Base-by-base conservation (phyloP, 1,284 basidiomycete species). In the Leccinum fallax region DNA sequence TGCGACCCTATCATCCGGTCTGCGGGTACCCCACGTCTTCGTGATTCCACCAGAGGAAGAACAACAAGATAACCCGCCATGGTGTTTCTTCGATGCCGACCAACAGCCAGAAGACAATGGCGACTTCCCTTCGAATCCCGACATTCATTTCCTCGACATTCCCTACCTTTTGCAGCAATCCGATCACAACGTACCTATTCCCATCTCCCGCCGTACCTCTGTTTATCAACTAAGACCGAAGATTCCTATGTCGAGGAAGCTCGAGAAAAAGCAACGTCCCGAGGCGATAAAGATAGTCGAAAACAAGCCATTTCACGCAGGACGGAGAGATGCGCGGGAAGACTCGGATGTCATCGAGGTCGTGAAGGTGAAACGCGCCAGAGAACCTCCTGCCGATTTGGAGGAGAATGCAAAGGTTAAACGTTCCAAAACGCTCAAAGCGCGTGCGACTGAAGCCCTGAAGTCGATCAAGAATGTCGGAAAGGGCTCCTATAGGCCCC, bases 41-140 rank as follows among this genome's bases (percentile, higher is more conserved):
- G 83, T 90, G 36, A 79, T 85, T 48, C 89, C 89, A 11, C 89
- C 89, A 30, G 89, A 87, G 69, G 89, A 90, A 71, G 88, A 90
- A 68, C 78, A 85, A 53, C 74, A 77, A 28, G 70, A 77, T 19
- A 80, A 76, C 11, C 85, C 85, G 8, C 81, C 87, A 8, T 89
- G 83, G 80, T 87, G 85, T 69, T 88, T 79, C 70, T 89, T 88
- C 70, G 82, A 90, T 69, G 87, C 88, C 11, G 77, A 78, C 34
- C 74, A 80, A 60, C 69, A 65, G 24, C 65, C 66, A 48, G 69
- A 67, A 53, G 62, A 66, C 61, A 75, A 57, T 56, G 51, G 64
- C 56, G 61, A 65, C 60, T 72, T 75, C 51, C 69, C 75, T 30
- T 78, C 77, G 36, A 62, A 64, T 59, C 63, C 77, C 5, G 78